Evolutionary conservation across 73 alveolate genomes (phyloP), one percentile per base, ranked within the genome.

Genomic region (Blepharisma stoltei): DNA sequence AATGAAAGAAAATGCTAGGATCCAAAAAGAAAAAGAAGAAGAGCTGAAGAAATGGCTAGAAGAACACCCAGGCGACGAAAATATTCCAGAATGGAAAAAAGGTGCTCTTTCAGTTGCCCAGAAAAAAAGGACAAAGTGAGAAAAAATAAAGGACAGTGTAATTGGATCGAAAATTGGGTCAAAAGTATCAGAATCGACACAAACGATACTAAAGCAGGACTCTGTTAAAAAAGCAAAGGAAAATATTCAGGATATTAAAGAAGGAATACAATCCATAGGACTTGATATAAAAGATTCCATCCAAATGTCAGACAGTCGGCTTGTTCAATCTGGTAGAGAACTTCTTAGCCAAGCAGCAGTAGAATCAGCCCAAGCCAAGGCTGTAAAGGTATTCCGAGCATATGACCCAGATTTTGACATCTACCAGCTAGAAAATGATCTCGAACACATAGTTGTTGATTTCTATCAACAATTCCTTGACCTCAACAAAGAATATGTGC

Each of bases 371-470:
- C 54, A 69, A 23, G 79, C 76, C 25, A 69, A 43, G 43, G 60
- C 79, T 9, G 45, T 43, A 43, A 69, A 44, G 65, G n/a, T n/a
- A n/a, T 1, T 69, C 54, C 65, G 65, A 25, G 54, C 11, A 2
- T n/a, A 18, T n/a, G 79, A 69, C 38, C 79, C 79, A 14, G 79
- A 69, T 4, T 69, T 69, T 43, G 79, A 69, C 5, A 9, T 69
- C 27, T 69, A 44, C 5, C 32, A 9, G 14, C n/a, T 69, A 20
- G 79, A 69, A 69, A 9, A 14, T 11, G 79, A 69, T 1, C n/a
- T 69, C 14, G 41, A n/a, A 7, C 20, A 9, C 27, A n/a, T 37
- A 9, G 60, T 69, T 18, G 27, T 7, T 38, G 75, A 14, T n/a
- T 46, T 69, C 37, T 69, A 18, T 43, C 20, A 69, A 2, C 38